A percentile compares a stretch with the other conserved stretches of the same genome.
Conservation (phyloP, 2,329 filamentous ascomycete genomes). For the Emergomyces pasteurianus region DNA sequence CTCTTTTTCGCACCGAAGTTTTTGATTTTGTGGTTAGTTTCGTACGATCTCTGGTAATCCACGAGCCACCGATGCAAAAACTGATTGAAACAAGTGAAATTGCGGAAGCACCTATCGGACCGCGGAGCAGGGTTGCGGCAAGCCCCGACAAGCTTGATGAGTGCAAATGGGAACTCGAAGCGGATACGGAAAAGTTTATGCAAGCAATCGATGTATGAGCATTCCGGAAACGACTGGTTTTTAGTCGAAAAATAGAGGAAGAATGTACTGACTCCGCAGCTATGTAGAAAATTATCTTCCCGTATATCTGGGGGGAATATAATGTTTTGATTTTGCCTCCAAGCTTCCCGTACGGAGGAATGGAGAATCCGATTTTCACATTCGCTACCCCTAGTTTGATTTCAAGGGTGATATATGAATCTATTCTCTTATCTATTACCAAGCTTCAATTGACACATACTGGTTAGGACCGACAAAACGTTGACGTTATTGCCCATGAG, state of each 20-base stretch:
- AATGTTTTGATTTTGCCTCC: constrained; percentile 85
- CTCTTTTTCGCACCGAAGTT: background rate
- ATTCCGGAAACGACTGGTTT: background rate
- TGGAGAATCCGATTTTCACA: constrained; percentile 85
- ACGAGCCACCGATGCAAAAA: background rate
- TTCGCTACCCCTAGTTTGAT: constrained; percentile 94
- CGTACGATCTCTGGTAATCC: background rate
- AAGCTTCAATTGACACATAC: background rate
- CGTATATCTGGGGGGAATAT: constrained; percentile 90
- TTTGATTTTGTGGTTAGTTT: background rate
- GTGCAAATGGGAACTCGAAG: constrained; percentile 84
- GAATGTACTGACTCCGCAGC: constrained; percentile 6
- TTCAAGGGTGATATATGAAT: constrained; percentile 46
- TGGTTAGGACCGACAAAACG: constrained; percentile 62
- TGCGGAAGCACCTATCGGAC: constrained; percentile 71
- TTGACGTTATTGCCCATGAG: constrained; percentile 92
- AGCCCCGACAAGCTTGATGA: constrained; percentile 75
- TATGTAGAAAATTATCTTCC: constrained; percentile 54
- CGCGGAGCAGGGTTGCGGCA: constrained; percentile 71
- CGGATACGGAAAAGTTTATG: constrained; percentile 85
- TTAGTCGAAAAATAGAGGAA: background rate
- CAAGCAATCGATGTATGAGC: constrained; percentile 56
- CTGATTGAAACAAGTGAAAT: constrained; percentile 53
- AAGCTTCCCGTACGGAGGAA: constrained; percentile 76
- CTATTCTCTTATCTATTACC: background rate